Percentiles rank a stretch among this genome's conserved stretches.
phyloP scores from a whole-genome alignment of 2,329 filamentous ascomycete species.

The Arachnomyces sp. region DNA sequence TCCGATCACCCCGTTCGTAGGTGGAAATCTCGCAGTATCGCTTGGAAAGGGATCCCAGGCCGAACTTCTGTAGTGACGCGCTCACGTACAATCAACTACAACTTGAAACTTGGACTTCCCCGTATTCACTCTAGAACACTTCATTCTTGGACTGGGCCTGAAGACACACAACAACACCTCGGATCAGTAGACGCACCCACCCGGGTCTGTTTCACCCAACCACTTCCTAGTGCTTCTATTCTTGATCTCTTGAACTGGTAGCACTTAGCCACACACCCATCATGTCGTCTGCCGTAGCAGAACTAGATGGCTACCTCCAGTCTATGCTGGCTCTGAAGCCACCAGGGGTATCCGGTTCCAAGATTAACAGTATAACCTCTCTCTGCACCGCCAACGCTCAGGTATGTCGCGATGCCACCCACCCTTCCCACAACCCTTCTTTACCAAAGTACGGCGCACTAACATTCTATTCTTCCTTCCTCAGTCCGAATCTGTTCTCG shows the following conservation, averaged over 20 bases:
- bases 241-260: too few species aligned
- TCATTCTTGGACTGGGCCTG: background rate
- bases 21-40: too few species aligned
- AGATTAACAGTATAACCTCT: conserved; percentile 77
- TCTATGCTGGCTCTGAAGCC: conserved; percentile 87
- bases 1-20: too few species aligned
- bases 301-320: conserved; percentile 82
- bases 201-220: background rate
- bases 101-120: too few species aligned
- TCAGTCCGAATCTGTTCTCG: conserved; percentile 87
- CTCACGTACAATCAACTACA: too few species aligned
- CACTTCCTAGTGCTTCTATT: too few species aligned
- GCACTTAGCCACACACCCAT: conserved; percentile 14
- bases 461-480: conserved; percentile 3
- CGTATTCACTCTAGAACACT: too few species aligned
- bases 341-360: conserved; percentile 86
- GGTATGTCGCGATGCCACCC: conserved; percentile 49
- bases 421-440: conserved; percentile 21
- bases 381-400: conserved; percentile 85
- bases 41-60: too few species aligned
- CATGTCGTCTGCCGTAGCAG: conserved; percentile 79
- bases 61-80: too few species aligned
- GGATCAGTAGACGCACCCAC: background rate
- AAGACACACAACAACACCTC: background rate
- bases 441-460: conserved; percentile 13